A percentile compares a stretch with the other conserved stretches of the same genome.
Evolutionary conservation across 345 rosid genomes (phyloP).

Genomic region (Gossypium thurberi): DNA sequence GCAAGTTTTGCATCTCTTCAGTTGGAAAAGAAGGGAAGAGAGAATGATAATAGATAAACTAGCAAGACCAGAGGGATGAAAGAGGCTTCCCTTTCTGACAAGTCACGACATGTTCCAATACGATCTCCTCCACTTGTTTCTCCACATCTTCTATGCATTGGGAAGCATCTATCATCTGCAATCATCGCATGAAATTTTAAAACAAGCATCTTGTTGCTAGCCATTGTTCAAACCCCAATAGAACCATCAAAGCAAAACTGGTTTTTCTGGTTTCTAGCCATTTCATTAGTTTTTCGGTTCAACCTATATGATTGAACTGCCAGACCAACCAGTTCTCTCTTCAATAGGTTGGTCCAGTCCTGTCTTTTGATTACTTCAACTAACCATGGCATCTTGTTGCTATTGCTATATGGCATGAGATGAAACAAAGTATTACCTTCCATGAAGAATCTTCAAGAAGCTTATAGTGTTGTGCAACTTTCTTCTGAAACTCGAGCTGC

Average conservation of each 20-base stretch:
- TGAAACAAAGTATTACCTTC: slow-evolving; percentile 42
- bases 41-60: neutral
- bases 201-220: neutral
- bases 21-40: neutral
- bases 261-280: too few relatives aligned
- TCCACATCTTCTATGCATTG: slow-evolving; percentile 52
- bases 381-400: neutral
- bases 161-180: slow-evolving; percentile 61
- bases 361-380: too few relatives aligned
- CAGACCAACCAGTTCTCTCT: too few relatives aligned
- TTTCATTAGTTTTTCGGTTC: too few relatives aligned
- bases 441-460: slow-evolving; percentile 67
- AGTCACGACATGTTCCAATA: slow-evolving; percentile 32
- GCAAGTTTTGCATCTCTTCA: neutral
- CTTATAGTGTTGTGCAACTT: slow-evolving; percentile 55
- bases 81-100: slow-evolving; percentile 52
- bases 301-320: too few relatives aligned
- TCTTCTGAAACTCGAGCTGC: slow-evolving; percentile 69
- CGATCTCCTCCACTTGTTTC: slow-evolving; percentile 47
- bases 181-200: neutral
- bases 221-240: neutral
- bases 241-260: neutral
- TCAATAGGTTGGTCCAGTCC: too few relatives aligned
- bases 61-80: slow-evolving; percentile 45
- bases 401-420: neutral